phyloP scores from a whole-genome alignment of 1,139 yeast genomes.

The Yamadazyma conglobata region DNA sequence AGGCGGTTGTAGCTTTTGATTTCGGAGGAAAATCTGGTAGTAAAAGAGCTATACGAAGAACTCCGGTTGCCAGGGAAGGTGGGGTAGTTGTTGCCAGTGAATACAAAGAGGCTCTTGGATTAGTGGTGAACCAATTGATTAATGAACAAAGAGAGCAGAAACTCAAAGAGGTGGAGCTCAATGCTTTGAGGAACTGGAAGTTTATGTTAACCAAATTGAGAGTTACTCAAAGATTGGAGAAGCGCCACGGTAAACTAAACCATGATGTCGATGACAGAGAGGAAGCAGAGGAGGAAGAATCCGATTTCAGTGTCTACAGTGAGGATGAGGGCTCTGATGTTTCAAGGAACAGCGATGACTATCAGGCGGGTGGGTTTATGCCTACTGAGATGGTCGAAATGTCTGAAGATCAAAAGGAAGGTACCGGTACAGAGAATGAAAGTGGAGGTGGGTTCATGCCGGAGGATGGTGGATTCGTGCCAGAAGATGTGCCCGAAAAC shows the following conservation, averaged over 20 bases:
- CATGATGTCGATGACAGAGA: slow-evolving; percentile 8
- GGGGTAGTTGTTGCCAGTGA: slow-evolving; percentile 75
- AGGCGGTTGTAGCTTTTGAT: slow-evolving; percentile 84
- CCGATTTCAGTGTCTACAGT: slow-evolving; percentile 13
- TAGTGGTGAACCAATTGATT: slow-evolving; percentile 51
- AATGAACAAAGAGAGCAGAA: slow-evolving; percentile 54
- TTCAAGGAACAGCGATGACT: too few species aligned
- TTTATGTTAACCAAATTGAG: slow-evolving; percentile 66
- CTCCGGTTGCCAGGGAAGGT: slow-evolving; percentile 63
- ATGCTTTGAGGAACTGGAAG: slow-evolving; percentile 71
- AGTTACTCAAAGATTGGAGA: slow-evolving; percentile 64
- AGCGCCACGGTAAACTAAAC: slow-evolving; percentile 54
- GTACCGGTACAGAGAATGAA: slow-evolving; percentile 3
- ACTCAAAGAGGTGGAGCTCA: slow-evolving; percentile 41
- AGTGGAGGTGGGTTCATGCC: slow-evolving; percentile 4
- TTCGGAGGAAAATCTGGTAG: slow-evolving; percentile 36
- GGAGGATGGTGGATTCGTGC: slow-evolving; percentile 1
- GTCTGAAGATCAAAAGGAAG: not conserved
- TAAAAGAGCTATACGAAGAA: slow-evolving; percentile 21
- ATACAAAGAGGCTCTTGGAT: slow-evolving; percentile 60
- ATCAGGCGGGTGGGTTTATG: slow-evolving; percentile 16
- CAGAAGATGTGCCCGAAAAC: not conserved
- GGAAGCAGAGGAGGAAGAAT: slow-evolving; percentile 9
- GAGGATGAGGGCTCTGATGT: slow-evolving; percentile 9
- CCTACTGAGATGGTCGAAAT: slow-evolving; percentile 8